A percentile compares a stretch with the other conserved stretches of the same genome.
phyloP scores from a whole-genome alignment of 768 basidiomycete species.

The Chalciporus pseudorubinellus region DNA sequence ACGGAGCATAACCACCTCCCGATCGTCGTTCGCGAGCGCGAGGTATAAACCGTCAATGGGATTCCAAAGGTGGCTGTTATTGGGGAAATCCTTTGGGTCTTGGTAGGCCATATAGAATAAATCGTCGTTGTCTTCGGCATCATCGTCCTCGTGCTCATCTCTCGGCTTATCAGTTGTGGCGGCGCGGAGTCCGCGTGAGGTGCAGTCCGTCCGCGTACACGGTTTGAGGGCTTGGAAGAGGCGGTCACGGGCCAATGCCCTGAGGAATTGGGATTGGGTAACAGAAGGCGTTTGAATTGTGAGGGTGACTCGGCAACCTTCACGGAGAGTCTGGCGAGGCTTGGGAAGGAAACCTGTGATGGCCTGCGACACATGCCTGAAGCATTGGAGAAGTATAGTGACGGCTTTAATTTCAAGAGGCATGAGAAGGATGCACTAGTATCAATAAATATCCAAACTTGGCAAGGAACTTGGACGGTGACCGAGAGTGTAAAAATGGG shows the following conservation, averaged over 20 bases:
- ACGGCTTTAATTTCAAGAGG: too few relatives aligned
- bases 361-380: too few relatives aligned
- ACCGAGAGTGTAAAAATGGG: too few relatives aligned
- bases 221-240: not conserved
- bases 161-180: too few relatives aligned
- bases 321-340: constrained; percentile 4
- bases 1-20: constrained; percentile 6
- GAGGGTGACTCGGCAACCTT: constrained; percentile 9
- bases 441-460: too few relatives aligned
- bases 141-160: too few relatives aligned
- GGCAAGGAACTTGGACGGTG: too few relatives aligned
- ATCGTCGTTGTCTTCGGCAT: not conserved
- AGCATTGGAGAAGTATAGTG: too few relatives aligned
- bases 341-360: not conserved
- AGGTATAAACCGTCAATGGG: constrained; percentile 16
- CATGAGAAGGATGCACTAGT: too few relatives aligned
- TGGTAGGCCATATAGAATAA: not conserved
- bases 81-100: not conserved
- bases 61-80: constrained; percentile 8
- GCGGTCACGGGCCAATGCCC: not conserved
- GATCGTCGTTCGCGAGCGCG: constrained; percentile 16
- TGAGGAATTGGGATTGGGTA: constrained; percentile 5
- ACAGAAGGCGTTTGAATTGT: constrained; percentile 9
- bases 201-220: too few relatives aligned
- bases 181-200: too few relatives aligned